A percentile compares a stretch with the other conserved stretches of the same genome.
Conservation (phyloP, 768 basidiomycete genomes). For the Tremella mesenterica region DNA sequence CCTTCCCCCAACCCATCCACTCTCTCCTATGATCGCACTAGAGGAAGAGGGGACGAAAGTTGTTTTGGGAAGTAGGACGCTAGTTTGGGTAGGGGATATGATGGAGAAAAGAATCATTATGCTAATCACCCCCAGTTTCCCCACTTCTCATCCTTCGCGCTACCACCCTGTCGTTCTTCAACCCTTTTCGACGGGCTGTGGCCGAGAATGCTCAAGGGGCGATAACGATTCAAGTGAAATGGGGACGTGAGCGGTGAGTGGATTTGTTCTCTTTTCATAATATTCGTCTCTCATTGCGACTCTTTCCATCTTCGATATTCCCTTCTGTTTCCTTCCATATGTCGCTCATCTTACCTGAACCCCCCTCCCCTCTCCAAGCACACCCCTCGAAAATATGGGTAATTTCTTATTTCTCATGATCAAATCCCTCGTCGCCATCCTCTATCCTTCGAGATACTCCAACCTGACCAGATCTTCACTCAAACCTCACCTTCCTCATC, state of each 20-base stretch:
- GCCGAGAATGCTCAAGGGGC: conserved; percentile 28
- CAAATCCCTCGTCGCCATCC: not conserved
- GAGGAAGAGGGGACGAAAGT: too few species aligned
- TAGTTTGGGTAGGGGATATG: too few species aligned
- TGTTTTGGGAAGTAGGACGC: too few species aligned
- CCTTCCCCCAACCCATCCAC: too few species aligned
- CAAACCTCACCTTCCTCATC: too few species aligned
- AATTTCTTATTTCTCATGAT: not conserved
- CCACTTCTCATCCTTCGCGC: conserved; percentile 6
- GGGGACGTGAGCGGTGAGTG: conserved; percentile 37
- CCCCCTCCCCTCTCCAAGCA: not conserved
- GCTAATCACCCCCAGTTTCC: conserved; percentile 9
- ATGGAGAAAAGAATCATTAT: too few species aligned
- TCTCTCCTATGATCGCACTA: too few species aligned
- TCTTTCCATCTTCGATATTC: not conserved
- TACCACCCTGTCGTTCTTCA: conserved; percentile 37
- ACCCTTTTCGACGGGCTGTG: conserved; percentile 35
- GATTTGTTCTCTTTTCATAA: too few species aligned
- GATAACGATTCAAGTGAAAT: conserved; percentile 33
- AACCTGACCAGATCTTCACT: too few species aligned
- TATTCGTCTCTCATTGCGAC: not conserved
- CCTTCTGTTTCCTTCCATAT: too few species aligned
- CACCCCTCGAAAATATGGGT: not conserved
- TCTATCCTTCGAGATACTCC: too few species aligned
- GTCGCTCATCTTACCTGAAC: not conserved